These are phyloP conservation scores for Claviceps maximensis DNA, from an alignment of 2,329 filamentous ascomycete genomes.

Conservation along the genomic window DNA sequence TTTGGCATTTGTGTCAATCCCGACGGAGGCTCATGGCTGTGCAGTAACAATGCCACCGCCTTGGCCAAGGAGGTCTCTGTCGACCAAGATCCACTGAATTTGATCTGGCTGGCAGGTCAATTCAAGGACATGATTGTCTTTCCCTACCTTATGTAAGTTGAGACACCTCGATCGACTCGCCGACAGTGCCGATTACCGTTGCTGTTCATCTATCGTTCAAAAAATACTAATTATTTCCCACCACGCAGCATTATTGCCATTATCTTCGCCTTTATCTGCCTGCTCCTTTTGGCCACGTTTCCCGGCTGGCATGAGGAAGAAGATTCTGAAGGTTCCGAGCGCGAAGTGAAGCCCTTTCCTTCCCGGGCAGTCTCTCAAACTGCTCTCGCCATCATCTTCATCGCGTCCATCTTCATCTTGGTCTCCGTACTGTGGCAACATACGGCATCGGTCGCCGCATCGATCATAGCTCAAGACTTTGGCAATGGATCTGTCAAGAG, in stretches of 20 bases:
- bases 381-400: constrained; percentile 83
- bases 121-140: constrained; percentile 99
- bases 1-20: constrained; percentile 95
- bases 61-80: constrained; percentile 79
- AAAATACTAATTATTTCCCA: too few relatives aligned
- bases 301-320: constrained; percentile 93
- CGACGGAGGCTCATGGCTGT: constrained; percentile 81
- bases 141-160: constrained; percentile 77
- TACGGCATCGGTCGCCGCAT: constrained; percentile 89
- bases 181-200: too few relatives aligned
- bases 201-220: too few relatives aligned
- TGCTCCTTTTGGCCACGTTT: constrained; percentile 90
- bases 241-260: constrained; percentile 76
- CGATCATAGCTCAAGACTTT: constrained; percentile 83
- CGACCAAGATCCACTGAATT: constrained; percentile 88
- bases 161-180: too few relatives aligned
- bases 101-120: constrained; percentile 92
- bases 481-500: constrained; percentile 79
- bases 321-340: constrained; percentile 66
- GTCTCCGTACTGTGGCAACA: constrained; percentile 81
- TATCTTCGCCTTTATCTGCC: constrained; percentile 91
- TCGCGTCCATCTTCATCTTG: constrained; percentile 57
- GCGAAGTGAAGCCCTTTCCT: constrained; percentile 88
- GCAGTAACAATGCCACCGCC: constrained; percentile 92
- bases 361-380: constrained; percentile 85